Percentiles rank a stretch among this genome's conserved stretches.
Conservation (phyloP, 495 filamentous ascomycete genomes). For the Podospora comata region DNA sequence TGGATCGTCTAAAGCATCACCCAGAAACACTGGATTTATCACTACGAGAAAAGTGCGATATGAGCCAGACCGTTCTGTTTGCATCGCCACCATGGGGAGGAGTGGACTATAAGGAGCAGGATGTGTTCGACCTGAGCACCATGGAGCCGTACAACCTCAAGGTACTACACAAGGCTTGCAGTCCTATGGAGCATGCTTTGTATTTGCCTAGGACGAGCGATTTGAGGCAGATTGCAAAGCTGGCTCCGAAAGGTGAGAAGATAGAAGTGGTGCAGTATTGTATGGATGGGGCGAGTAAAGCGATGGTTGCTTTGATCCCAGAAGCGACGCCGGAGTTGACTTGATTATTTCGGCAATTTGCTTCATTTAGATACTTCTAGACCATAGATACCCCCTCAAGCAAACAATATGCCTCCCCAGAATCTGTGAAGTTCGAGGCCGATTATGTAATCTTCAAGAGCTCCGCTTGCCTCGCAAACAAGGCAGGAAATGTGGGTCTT, state of each 20-base stretch:
- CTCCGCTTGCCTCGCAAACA: not conserved
- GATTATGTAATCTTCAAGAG: not conserved
- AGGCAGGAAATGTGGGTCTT: not conserved
- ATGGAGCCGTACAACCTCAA: conserved; percentile 84
- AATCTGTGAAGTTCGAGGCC: not conserved
- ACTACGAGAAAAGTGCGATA: conserved; percentile 27
- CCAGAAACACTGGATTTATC: conserved; percentile 36
- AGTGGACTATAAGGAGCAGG: conserved; percentile 69
- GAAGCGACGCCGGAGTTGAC: conserved; percentile 6
- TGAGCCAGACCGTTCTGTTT: conserved; percentile 62
- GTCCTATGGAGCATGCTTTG: conserved; percentile 55
- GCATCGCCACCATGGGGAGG: conserved; percentile 96
- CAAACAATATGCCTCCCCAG: too few relatives aligned
- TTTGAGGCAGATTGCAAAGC: conserved; percentile 71
- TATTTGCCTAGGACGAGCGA: conserved; percentile 90
- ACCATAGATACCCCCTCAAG: not conserved
- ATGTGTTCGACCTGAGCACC: conserved; percentile 76
- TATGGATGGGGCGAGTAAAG: conserved; percentile 85
- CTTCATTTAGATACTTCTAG: not conserved
- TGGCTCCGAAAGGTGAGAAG: conserved; percentile 44
- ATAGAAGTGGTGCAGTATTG: conserved; percentile 86
- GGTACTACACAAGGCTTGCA: conserved; percentile 59
- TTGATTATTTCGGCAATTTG: not conserved
- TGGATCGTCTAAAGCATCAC: conserved; percentile 31
- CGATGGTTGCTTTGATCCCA: conserved; percentile 53